Percentiles rank a stretch among this genome's conserved stretches.
phyloP scores from a whole-genome alignment of 2,329 filamentous ascomycete species.

The Sporothrix humicola region DNA sequence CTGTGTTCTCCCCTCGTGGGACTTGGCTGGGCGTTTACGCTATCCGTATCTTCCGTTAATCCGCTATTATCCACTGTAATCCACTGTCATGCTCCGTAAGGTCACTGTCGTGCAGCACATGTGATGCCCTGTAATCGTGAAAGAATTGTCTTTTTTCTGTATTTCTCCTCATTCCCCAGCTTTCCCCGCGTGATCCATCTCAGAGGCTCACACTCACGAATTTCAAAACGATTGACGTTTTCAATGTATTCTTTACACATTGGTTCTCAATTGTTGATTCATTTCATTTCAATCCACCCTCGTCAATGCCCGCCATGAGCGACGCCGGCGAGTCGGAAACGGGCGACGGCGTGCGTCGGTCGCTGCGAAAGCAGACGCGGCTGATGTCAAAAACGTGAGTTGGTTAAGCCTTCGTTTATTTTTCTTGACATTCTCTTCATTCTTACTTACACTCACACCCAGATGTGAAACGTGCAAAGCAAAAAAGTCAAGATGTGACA shows the following conservation, averaged over 20 bases:
- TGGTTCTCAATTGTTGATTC: not conserved
- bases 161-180: constrained; percentile 1
- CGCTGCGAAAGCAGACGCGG: constrained; percentile 20
- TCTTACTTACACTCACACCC: not conserved
- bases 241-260: not conserved
- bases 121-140: too few relatives aligned
- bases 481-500: constrained; percentile 37
- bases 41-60: too few relatives aligned
- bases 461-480: constrained; percentile 36
- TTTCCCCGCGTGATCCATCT: not conserved
- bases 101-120: too few relatives aligned
- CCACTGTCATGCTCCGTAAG: too few relatives aligned
- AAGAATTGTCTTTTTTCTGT: too few relatives aligned
- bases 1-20: too few relatives aligned
- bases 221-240: not conserved
- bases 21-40: too few relatives aligned
- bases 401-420: not conserved
- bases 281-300: not conserved
- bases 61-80: too few relatives aligned
- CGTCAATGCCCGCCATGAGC: constrained; percentile 6
- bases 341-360: constrained; percentile 12
- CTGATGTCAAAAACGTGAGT: constrained; percentile 28
- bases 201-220: not conserved
- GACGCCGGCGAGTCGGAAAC: not conserved
- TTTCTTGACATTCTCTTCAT: not conserved